Base-by-base conservation (phyloP, 2,329 filamentous ascomycete genomes). In the Aspergillus ustus region DNA sequence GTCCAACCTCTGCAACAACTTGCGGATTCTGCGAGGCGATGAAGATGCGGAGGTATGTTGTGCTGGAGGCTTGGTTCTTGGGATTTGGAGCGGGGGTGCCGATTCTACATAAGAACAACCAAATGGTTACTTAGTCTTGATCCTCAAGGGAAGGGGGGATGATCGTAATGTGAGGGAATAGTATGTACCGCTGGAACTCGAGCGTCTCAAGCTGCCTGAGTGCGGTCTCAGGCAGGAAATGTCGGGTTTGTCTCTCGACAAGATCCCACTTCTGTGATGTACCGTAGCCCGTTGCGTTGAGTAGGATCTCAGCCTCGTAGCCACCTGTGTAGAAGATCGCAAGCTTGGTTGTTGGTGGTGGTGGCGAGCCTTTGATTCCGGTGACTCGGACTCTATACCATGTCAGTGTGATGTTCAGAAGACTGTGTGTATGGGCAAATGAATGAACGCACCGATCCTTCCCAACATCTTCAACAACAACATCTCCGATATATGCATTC, bases 291-390 rank as follows among this genome's bases (percentile, higher is more conserved):
- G 78, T 78, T 1, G 80, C 79, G 59, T 84, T 83, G 29, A 80
- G 28, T 0, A 82, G 67, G 4, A 81, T 57, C 64, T 85, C 77
- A 2, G 75, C 75, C 66, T 84, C 79, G 60, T 77, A 85, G 0
- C 83, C 83, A 7, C 78, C 82, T 8, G 75, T 71, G 60, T 83
- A 84, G 62, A 81, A 83, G 17, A 84, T 75, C n/a, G 82, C 82
- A 7, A 82, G 73, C 64, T 85, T 85, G 1, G 82, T 85, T 0
- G 83, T 84, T 1, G 81, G 75, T 0, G 82, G 83, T 2, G 83
- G 82, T 0, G 80, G 76, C 1, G 66, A 62, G 0, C 82, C 82
- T 20, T 64, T 76, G 20, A 80, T 72, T 0, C 81, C 80, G 0
- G 73, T 76, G 0, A 84, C 73, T 11, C 65, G 70, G 0, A 83